These are phyloP conservation scores for Trichophyton benhamiae DNA, from an alignment of 2,329 filamentous ascomycete genomes.

Conservation along the genomic window DNA sequence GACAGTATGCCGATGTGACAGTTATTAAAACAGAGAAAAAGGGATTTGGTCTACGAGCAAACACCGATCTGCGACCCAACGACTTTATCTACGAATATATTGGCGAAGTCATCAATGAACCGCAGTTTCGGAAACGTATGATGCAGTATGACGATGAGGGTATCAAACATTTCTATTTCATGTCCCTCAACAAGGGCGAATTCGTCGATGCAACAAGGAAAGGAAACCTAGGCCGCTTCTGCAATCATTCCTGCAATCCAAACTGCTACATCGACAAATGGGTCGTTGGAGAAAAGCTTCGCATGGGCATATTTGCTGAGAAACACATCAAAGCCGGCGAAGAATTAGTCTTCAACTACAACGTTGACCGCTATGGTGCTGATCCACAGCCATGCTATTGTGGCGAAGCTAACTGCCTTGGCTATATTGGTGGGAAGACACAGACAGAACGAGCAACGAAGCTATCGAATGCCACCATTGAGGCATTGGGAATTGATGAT, in stretches of 20 bases:
- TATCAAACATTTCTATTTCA: constrained; percentile 99
- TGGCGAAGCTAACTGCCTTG: constrained; percentile 83
- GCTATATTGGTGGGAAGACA: constrained; percentile 94
- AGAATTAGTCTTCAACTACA: constrained; percentile 98
- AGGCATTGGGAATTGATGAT: constrained; percentile 90
- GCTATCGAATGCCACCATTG: constrained; percentile 74
- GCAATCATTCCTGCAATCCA: constrained; percentile 97
- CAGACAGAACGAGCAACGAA: constrained; percentile 94
- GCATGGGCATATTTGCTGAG: constrained; percentile 96
- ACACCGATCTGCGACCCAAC: constrained; percentile 62
- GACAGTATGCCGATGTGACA: constrained; percentile 77
- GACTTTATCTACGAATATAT: constrained; percentile 98
- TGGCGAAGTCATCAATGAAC: constrained; percentile 92
- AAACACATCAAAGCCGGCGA: constrained; percentile 76
- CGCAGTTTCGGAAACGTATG: constrained; percentile 78
- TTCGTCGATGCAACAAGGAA: constrained; percentile 97
- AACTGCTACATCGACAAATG: constrained; percentile 99
- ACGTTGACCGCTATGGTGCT: constrained; percentile 93
- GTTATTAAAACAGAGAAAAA: constrained; percentile 99
- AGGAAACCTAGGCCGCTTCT: constrained; percentile 90
- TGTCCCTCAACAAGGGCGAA: constrained; percentile 92
- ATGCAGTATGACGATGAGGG: constrained; percentile 87
- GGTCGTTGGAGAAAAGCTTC: constrained; percentile 92
- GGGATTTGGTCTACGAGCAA: constrained; percentile 78
- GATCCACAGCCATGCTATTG: constrained; percentile 97